Evolutionary conservation across 805 yeast genomes (phyloP), one percentile per base, ranked within the genome.

Genomic region (Blastobotrys peoriensis): DNA sequence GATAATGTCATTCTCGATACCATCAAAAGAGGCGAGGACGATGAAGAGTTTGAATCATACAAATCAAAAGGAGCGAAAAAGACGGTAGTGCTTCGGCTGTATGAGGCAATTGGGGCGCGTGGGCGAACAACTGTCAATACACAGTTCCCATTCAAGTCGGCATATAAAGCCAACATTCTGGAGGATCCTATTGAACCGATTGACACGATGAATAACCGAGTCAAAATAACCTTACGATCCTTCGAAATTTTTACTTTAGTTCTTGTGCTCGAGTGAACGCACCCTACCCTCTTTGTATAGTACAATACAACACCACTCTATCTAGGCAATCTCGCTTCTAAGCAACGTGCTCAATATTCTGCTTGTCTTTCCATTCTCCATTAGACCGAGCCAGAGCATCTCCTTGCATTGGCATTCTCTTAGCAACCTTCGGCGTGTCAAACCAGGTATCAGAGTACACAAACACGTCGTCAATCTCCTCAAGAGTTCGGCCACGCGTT

Each of bases 21-120:
- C 54, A 63, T 89, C 40, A 89, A 89, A 65, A 76, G 96, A 55
- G 88, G 86, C 8, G 96, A 88, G 59, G 86, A 83, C 57, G 64
- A 67, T 38, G n/a, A n/a, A n/a, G n/a, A n/a, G n/a, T n/a, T n/a
- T n/a, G n/a, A n/a, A n/a, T n/a, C n/a, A n/a, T n/a, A n/a, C n/a
- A n/a, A n/a, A n/a, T n/a, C n/a, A n/a, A n/a, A n/a, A n/a, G n/a
- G n/a, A n/a, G n/a, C n/a, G n/a, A n/a, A n/a, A n/a, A 72, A 69
- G 47, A 71, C 79, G 4, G 63, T 86, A 27, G 69, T 87, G 16
- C 68, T 84, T 21, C 76, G 97, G 54, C 71, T 86, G 1, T 89
- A 87, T 63, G 98, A 89, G 60, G 67, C 93, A 0, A 68, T 89
- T 39, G 98, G 98, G 5, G 97, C 96, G 40, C 68, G 68, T 41